Evolutionary conservation across 129 eudicot species (phyloP).

Genomic region (Calendula officinalis): DNA sequence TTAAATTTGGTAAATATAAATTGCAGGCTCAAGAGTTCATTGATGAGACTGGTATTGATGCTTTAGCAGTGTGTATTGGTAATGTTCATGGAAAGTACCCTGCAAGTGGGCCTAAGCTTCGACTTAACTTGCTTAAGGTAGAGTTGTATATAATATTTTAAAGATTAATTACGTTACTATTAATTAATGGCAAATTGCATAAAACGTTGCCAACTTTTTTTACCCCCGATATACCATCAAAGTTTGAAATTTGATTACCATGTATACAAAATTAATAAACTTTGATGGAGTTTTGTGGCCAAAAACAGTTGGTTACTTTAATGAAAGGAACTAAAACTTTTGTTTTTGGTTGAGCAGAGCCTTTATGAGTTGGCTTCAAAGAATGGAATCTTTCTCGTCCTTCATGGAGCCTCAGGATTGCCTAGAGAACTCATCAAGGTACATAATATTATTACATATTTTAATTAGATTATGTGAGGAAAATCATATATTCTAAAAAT

Average conservation of each 20-base stretch:
- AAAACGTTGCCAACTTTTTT: too few relatives aligned
- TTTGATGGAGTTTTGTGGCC: too few relatives aligned
- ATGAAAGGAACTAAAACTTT: background rate
- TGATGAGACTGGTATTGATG: constrained; percentile 83
- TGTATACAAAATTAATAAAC: too few relatives aligned
- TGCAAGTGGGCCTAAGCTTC: constrained; percentile 83
- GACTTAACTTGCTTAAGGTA: constrained; percentile 90
- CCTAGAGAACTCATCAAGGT: constrained; percentile 80
- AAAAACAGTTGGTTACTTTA: background rate
- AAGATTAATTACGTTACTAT: too few relatives aligned
- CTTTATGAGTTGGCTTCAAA: constrained; percentile 58
- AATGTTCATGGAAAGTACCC: constrained; percentile 99
- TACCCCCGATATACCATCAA: too few relatives aligned
- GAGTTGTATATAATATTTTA: background rate
- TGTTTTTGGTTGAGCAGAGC: constrained; percentile 41
- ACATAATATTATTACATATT: background rate
- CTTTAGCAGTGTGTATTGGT: constrained; percentile 97
- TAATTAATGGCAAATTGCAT: too few relatives aligned
- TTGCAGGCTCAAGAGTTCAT: constrained; percentile 89
- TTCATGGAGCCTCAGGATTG: constrained; percentile 98
- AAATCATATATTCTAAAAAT: background rate
- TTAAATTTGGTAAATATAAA: constrained; percentile 8
- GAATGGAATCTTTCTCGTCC: constrained; percentile 81
- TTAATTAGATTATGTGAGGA: too few relatives aligned
- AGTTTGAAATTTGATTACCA: too few relatives aligned